Conservation (phyloP, 2,329 filamentous ascomycete species). For the Ambrosiella xylebori region DNA sequence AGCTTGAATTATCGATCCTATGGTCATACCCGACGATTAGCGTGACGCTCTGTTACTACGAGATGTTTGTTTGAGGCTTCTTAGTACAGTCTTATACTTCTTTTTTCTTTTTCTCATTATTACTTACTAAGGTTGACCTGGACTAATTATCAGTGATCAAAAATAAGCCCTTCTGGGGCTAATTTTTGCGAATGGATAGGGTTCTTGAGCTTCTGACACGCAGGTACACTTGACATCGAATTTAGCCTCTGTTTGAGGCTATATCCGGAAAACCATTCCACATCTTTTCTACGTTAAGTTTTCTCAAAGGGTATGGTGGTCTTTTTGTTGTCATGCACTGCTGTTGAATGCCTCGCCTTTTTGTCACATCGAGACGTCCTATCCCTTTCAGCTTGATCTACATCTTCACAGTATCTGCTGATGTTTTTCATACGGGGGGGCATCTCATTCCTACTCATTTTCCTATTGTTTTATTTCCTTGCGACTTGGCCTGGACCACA, state of each 20-base stretch:
- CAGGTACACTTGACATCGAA: neutral
- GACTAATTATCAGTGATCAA: neutral
- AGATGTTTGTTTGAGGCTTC: neutral
- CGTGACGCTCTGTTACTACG: neutral
- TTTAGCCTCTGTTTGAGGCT: neutral
- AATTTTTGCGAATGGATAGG: neutral
- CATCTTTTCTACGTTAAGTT: neutral
- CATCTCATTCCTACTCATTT: slow-evolving; percentile 3
- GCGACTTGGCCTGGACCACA: slow-evolving; percentile 9
- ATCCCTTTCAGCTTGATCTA: neutral
- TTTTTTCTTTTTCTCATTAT: neutral
- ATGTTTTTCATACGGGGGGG: neutral
- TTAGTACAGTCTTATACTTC: neutral
- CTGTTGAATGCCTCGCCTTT: neutral
- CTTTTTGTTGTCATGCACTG: neutral
- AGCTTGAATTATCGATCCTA: neutral
- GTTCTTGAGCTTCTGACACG: neutral
- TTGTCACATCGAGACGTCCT: slow-evolving; percentile 3
- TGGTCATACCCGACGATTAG: neutral
- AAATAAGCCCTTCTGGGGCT: slow-evolving; percentile 13
- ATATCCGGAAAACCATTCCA: neutral
- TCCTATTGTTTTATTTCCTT: slow-evolving; percentile 11
- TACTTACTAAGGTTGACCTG: neutral
- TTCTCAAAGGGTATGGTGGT: neutral
- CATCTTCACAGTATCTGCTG: neutral